These are phyloP conservation scores for Chondrostereum purpureum DNA, from an alignment of 1,284 basidiomycete species.

Conservation along the genomic window DNA sequence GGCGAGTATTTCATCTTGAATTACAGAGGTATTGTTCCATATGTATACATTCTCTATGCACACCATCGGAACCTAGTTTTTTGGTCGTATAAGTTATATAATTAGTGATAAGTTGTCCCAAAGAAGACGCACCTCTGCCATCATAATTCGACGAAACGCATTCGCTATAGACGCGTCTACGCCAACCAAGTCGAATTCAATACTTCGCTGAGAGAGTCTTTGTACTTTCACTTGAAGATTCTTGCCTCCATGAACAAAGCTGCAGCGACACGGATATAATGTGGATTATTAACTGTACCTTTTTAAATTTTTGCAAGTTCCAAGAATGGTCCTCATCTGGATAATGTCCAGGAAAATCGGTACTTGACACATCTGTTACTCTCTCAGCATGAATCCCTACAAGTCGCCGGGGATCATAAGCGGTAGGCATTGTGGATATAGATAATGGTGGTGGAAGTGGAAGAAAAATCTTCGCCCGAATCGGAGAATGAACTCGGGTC, in stretches of 20 bases:
- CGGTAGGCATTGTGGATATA: too few relatives aligned
- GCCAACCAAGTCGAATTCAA: constrained; percentile 95
- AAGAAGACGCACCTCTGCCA: constrained; percentile 73
- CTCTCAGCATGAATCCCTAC: constrained; percentile 55
- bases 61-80: constrained; percentile 82
- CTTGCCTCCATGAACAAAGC: constrained; percentile 33
- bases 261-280: constrained; percentile 8
- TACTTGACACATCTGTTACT: constrained; percentile 77
- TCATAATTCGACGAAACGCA: constrained; percentile 85
- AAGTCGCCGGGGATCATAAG: constrained; percentile 27
- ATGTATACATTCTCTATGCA: constrained; percentile 93
- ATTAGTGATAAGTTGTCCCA: background rate
- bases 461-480: too few relatives aligned
- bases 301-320: constrained; percentile 69
- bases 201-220: constrained; percentile 71
- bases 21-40: constrained; percentile 93
- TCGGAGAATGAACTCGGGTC: too few relatives aligned
- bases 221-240: constrained; percentile 70
- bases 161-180: constrained; percentile 97
- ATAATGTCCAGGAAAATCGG: constrained; percentile 84
- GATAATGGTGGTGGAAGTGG: too few relatives aligned
- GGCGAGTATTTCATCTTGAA: constrained; percentile 91
- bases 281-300: constrained; percentile 38
- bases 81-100: background rate
- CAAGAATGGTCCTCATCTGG: constrained; percentile 81